Evolutionary conservation across 441 rosid genomes (phyloP).

Genomic region (Biscutella auriculata): DNA sequence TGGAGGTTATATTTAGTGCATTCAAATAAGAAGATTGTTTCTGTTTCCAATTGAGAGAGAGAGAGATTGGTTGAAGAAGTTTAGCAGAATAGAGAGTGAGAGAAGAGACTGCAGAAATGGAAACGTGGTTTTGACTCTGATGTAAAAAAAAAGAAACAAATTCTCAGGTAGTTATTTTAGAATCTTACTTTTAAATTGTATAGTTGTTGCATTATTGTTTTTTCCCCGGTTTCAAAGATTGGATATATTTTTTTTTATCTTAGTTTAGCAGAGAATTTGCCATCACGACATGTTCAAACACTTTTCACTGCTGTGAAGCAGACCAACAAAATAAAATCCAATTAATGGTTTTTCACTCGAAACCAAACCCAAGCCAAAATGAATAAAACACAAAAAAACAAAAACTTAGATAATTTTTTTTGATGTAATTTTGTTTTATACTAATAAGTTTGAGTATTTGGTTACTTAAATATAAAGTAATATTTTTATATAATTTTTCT

Average conservation of each 20-base stretch:
- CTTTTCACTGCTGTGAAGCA: not conserved
- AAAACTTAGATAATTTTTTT: no score
- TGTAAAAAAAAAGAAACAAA: slow-evolving; percentile 8
- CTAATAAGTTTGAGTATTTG: no score
- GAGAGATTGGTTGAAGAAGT: slow-evolving; percentile 3
- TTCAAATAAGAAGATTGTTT: slow-evolving; percentile 12
- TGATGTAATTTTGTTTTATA: no score
- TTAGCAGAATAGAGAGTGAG: slow-evolving; percentile 9
- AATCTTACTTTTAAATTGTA: slow-evolving; percentile 1
- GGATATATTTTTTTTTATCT: not conserved
- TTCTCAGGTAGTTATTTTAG: slow-evolving; percentile 14
- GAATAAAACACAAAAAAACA: no score
- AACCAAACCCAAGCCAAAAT: no score
- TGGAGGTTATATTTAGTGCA: not conserved
- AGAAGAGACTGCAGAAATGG: slow-evolving; percentile 2
- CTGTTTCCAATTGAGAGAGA: not conserved
- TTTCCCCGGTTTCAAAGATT: not conserved
- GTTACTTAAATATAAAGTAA: no score
- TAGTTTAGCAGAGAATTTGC: not conserved
- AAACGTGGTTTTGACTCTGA: slow-evolving; percentile 9
- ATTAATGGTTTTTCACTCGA: no score
- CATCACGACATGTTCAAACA: not conserved
- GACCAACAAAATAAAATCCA: no score
- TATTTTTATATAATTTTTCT: no score
- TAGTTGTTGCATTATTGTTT: slow-evolving; percentile 3